Conservation (phyloP, 2,329 filamentous ascomycete genomes). For the Colletotrichum australisinense region DNA sequence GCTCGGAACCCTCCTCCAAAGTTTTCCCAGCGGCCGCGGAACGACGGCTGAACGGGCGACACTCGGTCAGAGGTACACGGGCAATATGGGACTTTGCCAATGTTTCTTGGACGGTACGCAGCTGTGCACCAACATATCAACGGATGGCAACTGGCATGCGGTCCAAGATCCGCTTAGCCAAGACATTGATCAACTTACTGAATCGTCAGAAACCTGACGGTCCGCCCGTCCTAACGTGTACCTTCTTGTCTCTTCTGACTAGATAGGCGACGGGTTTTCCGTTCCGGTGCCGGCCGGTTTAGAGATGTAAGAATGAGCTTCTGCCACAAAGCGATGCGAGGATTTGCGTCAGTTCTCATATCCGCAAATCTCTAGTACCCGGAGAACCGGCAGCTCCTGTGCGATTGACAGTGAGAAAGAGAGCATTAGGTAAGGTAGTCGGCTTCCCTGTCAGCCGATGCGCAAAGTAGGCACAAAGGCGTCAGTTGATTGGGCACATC, state of each 20-base stretch:
- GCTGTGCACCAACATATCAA: constrained; percentile 21
- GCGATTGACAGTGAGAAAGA: background rate
- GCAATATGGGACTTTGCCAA: constrained; percentile 10
- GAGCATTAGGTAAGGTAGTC: background rate
- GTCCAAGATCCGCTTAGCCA: constrained; percentile 16
- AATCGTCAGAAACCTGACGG: constrained; percentile 7
- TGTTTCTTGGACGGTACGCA: constrained; percentile 22
- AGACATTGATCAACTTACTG: constrained; percentile 18
- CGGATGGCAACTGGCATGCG: constrained; percentile 32
- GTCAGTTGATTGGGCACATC: background rate
- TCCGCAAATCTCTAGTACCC: background rate
- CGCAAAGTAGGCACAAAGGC: background rate
- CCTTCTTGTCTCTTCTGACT: background rate
- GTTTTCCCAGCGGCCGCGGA: constrained; percentile 4
- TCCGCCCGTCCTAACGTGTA: background rate
- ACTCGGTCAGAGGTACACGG: constrained; percentile 6
- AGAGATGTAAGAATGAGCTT: background rate
- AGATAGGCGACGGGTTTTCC: background rate
- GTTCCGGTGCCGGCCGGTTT: background rate
- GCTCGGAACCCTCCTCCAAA: background rate
- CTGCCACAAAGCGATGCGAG: background rate
- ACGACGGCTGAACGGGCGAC: constrained; percentile 4
- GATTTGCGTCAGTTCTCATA: background rate
- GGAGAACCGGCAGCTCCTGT: background rate
- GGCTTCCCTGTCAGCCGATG: background rate